phyloP scores from a whole-genome alignment of 768 basidiomycete genomes.

The Mycena galopus region DNA sequence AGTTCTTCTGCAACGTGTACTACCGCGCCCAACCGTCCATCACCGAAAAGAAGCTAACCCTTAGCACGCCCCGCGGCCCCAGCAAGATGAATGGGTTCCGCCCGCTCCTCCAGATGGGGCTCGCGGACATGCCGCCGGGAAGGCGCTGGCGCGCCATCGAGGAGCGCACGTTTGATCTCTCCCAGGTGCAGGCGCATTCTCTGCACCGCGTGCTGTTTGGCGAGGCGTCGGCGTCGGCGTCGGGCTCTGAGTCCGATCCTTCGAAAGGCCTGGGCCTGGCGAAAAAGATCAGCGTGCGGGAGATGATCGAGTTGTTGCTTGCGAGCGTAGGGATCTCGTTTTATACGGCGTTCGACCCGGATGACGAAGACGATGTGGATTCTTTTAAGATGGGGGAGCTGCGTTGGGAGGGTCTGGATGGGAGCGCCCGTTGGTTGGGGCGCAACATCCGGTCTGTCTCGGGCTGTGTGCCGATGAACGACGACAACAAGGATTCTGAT shows the following conservation, averaged over 20 bases:
- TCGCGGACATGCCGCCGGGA: conserved; percentile 23
- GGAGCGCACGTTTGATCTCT: conserved; percentile 15
- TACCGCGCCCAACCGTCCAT: conserved; percentile 21
- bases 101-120: conserved; percentile 18
- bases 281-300: conserved; percentile 1
- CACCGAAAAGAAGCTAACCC: neutral
- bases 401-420: conserved; percentile 20
- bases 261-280: neutral
- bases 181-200: neutral
- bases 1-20: conserved; percentile 23
- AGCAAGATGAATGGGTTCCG: conserved; percentile 26
- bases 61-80: conserved; percentile 4
- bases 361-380: conserved; percentile 7
- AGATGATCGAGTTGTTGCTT: conserved; percentile 15
- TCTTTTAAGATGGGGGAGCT: conserved; percentile 7
- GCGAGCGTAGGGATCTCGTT: conserved; percentile 27
- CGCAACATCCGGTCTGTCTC: conserved; percentile 9
- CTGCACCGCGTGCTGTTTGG: conserved; percentile 16
- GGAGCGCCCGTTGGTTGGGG: conserved; percentile 21
- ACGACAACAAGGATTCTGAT: neutral
- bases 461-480: conserved; percentile 2
- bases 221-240: neutral
- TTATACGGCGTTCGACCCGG: neutral
- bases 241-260: neutral
- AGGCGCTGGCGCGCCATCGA: conserved; percentile 24